Evolutionary conservation across 768 basidiomycete genomes (phyloP), one percentile per base, ranked within the genome.

Genomic region (Suillus clintonianus): DNA sequence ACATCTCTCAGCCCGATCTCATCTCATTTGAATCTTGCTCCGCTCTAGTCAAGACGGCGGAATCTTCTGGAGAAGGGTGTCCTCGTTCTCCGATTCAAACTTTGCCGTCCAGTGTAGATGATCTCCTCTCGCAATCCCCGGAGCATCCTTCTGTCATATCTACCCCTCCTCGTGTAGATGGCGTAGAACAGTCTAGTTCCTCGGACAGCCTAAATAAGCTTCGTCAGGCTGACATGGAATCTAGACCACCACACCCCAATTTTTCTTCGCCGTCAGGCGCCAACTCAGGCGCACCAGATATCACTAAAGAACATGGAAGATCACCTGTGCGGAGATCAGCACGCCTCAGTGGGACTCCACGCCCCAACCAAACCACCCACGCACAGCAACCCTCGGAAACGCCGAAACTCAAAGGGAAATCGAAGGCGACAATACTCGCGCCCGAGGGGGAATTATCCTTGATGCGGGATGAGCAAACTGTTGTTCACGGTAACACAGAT

Each of bases 1-100:
- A 67, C 42, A 62, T 37, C 36, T 67, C 68, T 5, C 70, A 71
- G 59, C 72, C 62, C 14, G 78, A 77, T 65, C 76, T 79, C 41
- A 79, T 81, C 39, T 77, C 76, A 41, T 78, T 84, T 60, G 82
- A 84, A 68, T 79, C 82, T 24, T 75, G 81, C 67, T 73, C 78
- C 42, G 68, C 73, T 37, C 68, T 69, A 42, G 64, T 70, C 62
- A 63, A 65, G 63, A 47, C 60, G 53, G 59, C 19, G 53, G 51
- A 65, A 55, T 27, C 39, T 19, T 30, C 39, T 19, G 24, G 56
- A 22, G 57, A 59, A 27, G 54, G 55, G 42, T 57, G 55, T 56
- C 39, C 24, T 51, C 42, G 64, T 59, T 41, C 27, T 37, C 41
- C 43, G 54, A 60, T 58, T 64, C 62, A 62, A 60, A 63, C 62